Conservation (phyloP, 2,329 filamentous ascomycete species). For the Byssothecium circinans region DNA sequence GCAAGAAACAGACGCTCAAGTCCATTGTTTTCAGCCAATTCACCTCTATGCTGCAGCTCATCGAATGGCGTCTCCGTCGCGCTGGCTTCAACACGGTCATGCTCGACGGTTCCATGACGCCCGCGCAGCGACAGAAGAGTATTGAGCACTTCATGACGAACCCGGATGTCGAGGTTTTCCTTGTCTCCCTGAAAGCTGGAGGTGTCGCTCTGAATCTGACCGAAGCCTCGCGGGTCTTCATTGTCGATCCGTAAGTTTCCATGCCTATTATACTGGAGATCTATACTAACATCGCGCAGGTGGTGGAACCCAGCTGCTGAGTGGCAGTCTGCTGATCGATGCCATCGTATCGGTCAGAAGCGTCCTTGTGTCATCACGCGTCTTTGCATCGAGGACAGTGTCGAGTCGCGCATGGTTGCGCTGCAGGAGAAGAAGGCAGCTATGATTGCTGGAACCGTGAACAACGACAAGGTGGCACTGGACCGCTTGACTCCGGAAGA, state of each 20-base stretch:
- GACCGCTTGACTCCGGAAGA: constrained; percentile 89
- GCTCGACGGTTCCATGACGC: constrained; percentile 97
- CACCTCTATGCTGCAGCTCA: constrained; percentile 93
- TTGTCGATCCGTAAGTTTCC: constrained; percentile 82
- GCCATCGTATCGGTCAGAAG: constrained; percentile 90
- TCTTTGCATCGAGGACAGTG: constrained; percentile 93
- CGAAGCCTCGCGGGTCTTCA: constrained; percentile 92
- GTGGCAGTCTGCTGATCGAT: constrained; percentile 89
- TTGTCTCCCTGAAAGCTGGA: constrained; percentile 94
- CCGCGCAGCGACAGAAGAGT: constrained; percentile 85
- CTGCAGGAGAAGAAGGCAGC: constrained; percentile 98
- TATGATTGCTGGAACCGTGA: constrained; percentile 97
- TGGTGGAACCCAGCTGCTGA: constrained; percentile 99
- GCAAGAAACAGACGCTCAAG: constrained; percentile 90
- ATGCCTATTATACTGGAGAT: background rate
- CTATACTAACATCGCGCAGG: constrained; percentile 50
- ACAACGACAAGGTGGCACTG: constrained; percentile 87
- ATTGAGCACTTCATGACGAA: constrained; percentile 98
- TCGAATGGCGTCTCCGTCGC: constrained; percentile 92
- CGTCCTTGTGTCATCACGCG: constrained; percentile 93
- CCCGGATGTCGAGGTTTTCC: constrained; percentile 88
- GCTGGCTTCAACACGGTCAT: constrained; percentile 99
- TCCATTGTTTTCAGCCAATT: constrained; percentile 98
- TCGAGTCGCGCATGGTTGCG: constrained; percentile 92
- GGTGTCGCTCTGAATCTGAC: constrained; percentile 95